A percentile compares a stretch with the other conserved stretches of the same genome.
These are phyloP conservation scores for Tolypocladium tundrense DNA, from an alignment of 2,329 filamentous ascomycete species.

Conservation along the genomic window DNA sequence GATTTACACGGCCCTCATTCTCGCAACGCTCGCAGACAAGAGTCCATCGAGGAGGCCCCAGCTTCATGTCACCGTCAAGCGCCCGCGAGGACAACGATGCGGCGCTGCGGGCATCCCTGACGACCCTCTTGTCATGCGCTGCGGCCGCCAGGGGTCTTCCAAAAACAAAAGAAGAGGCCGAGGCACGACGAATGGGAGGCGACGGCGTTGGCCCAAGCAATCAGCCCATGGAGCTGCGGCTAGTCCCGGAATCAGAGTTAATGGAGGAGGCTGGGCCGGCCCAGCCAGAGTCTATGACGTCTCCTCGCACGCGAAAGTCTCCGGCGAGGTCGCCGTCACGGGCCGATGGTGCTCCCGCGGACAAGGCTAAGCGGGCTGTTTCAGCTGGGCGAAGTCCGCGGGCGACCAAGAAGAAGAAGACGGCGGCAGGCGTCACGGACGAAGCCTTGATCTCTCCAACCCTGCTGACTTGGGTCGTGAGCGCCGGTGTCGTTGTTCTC, in stretches of 20 bases:
- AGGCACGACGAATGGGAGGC: constrained; percentile 21
- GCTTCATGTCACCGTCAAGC: constrained; percentile 57
- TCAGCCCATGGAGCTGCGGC: constrained; percentile 47
- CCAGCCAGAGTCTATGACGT: constrained; percentile 9
- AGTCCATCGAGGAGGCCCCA: constrained; percentile 36
- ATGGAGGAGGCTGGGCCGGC: constrained; percentile 23
- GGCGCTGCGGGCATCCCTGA: constrained; percentile 84
- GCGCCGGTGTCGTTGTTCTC: constrained; percentile 56
- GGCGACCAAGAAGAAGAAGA: constrained; percentile 51
- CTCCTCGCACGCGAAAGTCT: constrained; percentile 17
- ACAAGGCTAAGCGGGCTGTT: constrained; percentile 41
- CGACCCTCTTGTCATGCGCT: constrained; percentile 87
- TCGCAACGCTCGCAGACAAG: constrained; percentile 37
- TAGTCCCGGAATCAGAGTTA: constrained; percentile 52
- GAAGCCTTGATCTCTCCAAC: constrained; percentile 45
- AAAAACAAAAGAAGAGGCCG: constrained; percentile 46
- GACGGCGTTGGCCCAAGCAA: constrained; percentile 32
- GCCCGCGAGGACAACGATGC: constrained; percentile 87
- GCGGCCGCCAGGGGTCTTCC: constrained; percentile 76
- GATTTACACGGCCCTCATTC: constrained; percentile 40
- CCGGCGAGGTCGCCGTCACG: constrained; percentile 18
- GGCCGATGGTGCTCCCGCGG: constrained; percentile 14
- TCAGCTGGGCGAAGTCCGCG: constrained; percentile 30
- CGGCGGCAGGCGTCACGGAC: constrained; percentile 21
- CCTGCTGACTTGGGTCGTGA: constrained; percentile 53